Evolutionary conservation across 1,139 yeast species (phyloP), one percentile per base, ranked within the genome.

Genomic region (Meyerozyma sp.): DNA sequence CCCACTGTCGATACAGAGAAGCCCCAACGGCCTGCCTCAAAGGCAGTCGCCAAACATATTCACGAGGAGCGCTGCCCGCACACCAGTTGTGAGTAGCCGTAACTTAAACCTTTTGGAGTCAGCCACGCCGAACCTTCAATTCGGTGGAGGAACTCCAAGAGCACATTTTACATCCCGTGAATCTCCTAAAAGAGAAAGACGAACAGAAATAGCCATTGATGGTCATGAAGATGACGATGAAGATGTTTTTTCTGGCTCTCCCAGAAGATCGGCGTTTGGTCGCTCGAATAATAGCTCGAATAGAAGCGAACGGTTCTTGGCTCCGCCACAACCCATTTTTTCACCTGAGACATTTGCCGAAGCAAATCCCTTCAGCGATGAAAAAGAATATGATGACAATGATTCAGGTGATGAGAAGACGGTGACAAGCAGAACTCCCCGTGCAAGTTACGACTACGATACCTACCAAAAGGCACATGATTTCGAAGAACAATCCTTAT

Each of bases 291-390:
- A 60, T 50, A 64, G 70, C 40, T 66, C 75, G 16, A 56, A 65
- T 3, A 61, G 64, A 46, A 73, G 79, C 42, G 77, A 75, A 43
- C 61, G 82, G 43, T 73, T 80, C 39, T 60, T 81, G 39, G 82
- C 79, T 32, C 81, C 82, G 2, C 86, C 86, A 8, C 77, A 78
- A 49, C 87, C 87, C 16, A 78, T 82, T 16, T 81, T 81, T 51
- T 75, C 84, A 1, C 81, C 82, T 1, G 75, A 77, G 41, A 78
- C 84, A 0, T 81, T 73, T 58, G 83, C 82, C 2, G 82, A 78
- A 44, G 84, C 84, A 1, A 79, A 79, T 44, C 51, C 68, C 6
- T 53, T 58, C 29, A 45, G 47, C 6, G 57, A 51, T n/a, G 54
- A 52, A 27, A 49, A 53, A 36, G 47, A 40, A 13, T 45, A 44